Conservation (phyloP, 306 rosid species). For the Fagus crenata region DNA sequence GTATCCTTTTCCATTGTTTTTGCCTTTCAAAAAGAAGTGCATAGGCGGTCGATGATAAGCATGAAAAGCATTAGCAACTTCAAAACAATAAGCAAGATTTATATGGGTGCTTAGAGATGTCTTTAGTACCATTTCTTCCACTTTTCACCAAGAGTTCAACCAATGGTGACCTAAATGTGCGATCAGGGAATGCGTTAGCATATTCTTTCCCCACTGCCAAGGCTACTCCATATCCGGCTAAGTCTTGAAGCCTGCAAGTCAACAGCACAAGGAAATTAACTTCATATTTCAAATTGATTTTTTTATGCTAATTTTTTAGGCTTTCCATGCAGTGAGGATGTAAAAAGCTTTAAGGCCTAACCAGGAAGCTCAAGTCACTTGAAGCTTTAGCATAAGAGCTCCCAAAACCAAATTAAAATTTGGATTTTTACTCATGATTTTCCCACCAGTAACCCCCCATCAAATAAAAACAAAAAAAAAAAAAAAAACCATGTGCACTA, state of each 20-base stretch:
- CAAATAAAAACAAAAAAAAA: not conserved
- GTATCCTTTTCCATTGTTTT: constrained; percentile 89
- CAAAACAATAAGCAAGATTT: constrained; percentile 6
- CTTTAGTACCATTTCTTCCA: constrained; percentile 75
- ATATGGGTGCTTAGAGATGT: constrained; percentile 1
- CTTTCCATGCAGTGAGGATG: not conserved
- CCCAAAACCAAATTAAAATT: not conserved
- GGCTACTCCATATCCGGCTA: constrained; percentile 84
- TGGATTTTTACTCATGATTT: not conserved
- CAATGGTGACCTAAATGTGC: constrained; percentile 59
- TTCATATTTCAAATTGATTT: constrained; percentile 5
- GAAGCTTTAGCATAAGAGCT: too few species aligned
- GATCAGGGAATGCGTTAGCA: constrained; percentile 59
- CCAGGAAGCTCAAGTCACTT: not conserved
- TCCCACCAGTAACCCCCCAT: not conserved
- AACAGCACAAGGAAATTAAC: constrained; percentile 18
- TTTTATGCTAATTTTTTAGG: not conserved
- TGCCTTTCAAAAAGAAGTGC: constrained; percentile 41
- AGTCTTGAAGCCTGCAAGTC: constrained; percentile 82
- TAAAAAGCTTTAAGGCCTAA: not conserved
- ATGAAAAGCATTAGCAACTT: constrained; percentile 27
- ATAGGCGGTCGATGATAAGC: constrained; percentile 19
- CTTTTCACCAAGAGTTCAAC: constrained; percentile 63
- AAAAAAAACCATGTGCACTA: not conserved
- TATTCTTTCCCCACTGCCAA: constrained; percentile 64